Base-by-base conservation (phyloP, 1,284 basidiomycete species). In the Cryptococcus wingfieldii region DNA sequence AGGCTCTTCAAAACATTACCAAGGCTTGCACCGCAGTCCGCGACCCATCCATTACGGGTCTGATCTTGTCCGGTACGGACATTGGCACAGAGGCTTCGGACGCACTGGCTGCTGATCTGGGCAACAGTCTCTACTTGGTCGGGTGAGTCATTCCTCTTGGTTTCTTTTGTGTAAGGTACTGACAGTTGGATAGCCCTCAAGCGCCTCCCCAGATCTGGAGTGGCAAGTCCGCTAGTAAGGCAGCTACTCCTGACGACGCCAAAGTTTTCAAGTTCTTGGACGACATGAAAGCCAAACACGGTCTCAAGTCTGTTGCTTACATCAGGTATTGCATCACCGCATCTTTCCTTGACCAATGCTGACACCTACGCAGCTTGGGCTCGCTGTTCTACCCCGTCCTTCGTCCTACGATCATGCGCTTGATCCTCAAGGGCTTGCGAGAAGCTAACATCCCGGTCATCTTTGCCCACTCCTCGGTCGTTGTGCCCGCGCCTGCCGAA, bases 211-310 rank as follows among this genome's bases (percentile, higher is more conserved):
- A 51, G 1, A 41, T 57, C 6, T 66, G 64, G 64, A 37, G 52
- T 16, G 62, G 58, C 1, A 31, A 41, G 18, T 47, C 50, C 5
- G 34, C 53, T 18, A 38, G 46, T 10, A 19, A 7, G 14, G 55
- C 54, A 34, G 49, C 53, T n/a, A 56, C 37, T 18, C 56, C 47
- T 8, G 67, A 62, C 8, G 60, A 65, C 41, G 54, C 55, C 25
- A 54, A 57, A 31, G 64, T 65, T 7, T 55, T 63, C 37, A 43
- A 42, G 3, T 61, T 67, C 41, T 53, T 67, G 7, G 63, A 64
- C 28, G 39, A 54, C 28, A 67, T 63, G 58, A 16, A 54, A 19
- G 41, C 42, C 14, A 65, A 61, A 38, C 48, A 61, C 44, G 63
- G 63, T 19, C n/a, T 45, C 9, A 53, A 57, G 5, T 52, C 47